Base-by-base conservation (phyloP, 1,139 yeast species). In the Kurtzmaniella natalensis region DNA sequence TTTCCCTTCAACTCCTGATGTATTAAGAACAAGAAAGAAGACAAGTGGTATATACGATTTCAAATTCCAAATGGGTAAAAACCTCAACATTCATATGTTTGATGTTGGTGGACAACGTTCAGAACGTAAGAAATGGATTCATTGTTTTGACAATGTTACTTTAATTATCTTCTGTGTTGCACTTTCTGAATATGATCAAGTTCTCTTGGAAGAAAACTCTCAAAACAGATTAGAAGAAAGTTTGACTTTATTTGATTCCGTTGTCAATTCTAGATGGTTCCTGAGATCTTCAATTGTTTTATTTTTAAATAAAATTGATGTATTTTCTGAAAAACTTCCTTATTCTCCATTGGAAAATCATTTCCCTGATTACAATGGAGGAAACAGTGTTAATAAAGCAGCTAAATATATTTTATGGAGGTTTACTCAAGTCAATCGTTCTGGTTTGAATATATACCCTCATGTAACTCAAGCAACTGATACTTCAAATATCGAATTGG, bases 21-120 rank as follows among this genome's bases (percentile, higher is more conserved):
- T 88, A 28, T 69, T 88, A 43, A 72, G 95, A 44, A 87, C 95
- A 8, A 79, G 97, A 62, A 85, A 86, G 53, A 88, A 86, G 61
- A 88, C 97, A 0, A 83, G 95, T 1, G 96, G 97, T 61, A 86
- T 88, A 31, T 86, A 81, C 51, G 96, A 87, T 52, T 80, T 86
- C 42, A 70, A 72, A 38, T 85, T 88, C 50, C 80, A 81, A 44
- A 76, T 87, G 79, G 89, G 86, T 26, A 76, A 75, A 33, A 71
- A 75, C 4, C 63, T 86, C 37, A 79, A 79, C 50, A 74, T 87
- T 38, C 95, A 86, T 57, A 78, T 88, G 72, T 87, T 73, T 53
- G 96, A 88, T 56, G 96, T 88, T 32, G 96, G 96, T 42, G 96
- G 96, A 2, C 96, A 88, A 59, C 67, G 96, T 47, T 80, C 92